Percentiles rank a stretch among this genome's conserved stretches.
Evolutionary conservation across 768 basidiomycete species (phyloP).

Genomic region (Coprinopsis marcescibilis): DNA sequence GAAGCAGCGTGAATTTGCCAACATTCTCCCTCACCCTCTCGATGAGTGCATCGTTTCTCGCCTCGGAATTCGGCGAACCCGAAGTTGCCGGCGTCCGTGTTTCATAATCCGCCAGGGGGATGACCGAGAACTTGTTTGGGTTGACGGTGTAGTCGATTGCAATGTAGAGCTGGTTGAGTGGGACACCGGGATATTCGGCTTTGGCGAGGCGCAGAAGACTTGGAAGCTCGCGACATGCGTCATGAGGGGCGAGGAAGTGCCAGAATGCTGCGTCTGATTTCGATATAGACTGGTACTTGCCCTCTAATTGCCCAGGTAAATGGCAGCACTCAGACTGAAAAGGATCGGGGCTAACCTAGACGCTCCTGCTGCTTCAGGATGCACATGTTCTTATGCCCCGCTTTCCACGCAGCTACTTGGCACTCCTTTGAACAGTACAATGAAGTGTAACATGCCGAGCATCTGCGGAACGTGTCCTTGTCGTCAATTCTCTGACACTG

Average conservation of each 20-base stretch:
- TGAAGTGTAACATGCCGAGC: slow-evolving; percentile 27
- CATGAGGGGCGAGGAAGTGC: slow-evolving; percentile 29
- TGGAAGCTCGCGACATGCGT: slow-evolving; percentile 24
- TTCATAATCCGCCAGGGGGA: slow-evolving; percentile 22
- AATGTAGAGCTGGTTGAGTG: slow-evolving; percentile 19
- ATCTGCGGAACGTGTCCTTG: slow-evolving; percentile 30
- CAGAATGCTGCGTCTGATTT: slow-evolving; percentile 28
- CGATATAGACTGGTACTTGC: slow-evolving; percentile 25
- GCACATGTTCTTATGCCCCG: slow-evolving; percentile 30
- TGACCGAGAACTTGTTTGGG: slow-evolving; percentile 22
- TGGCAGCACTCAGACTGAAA: not conserved
- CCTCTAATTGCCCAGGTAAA: slow-evolving; percentile 20
- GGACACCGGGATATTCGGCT: slow-evolving; percentile 19
- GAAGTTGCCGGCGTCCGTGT: slow-evolving; percentile 12
- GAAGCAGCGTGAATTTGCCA: slow-evolving; percentile 26
- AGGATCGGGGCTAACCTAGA: slow-evolving; percentile 19
- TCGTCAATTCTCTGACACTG: slow-evolving; percentile 31
- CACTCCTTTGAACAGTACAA: slow-evolving; percentile 37
- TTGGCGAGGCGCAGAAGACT: slow-evolving; percentile 21
- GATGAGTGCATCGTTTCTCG: slow-evolving; percentile 31
- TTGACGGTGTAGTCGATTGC: slow-evolving; percentile 30
- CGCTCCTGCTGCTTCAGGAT: slow-evolving; percentile 33
- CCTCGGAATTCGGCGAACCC: slow-evolving; percentile 24
- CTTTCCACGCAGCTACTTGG: slow-evolving; percentile 30
- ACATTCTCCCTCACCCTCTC: slow-evolving; percentile 29